Evolutionary conservation across 2,329 filamentous ascomycete species (phyloP).

Genomic region (Lojkania enalia): DNA sequence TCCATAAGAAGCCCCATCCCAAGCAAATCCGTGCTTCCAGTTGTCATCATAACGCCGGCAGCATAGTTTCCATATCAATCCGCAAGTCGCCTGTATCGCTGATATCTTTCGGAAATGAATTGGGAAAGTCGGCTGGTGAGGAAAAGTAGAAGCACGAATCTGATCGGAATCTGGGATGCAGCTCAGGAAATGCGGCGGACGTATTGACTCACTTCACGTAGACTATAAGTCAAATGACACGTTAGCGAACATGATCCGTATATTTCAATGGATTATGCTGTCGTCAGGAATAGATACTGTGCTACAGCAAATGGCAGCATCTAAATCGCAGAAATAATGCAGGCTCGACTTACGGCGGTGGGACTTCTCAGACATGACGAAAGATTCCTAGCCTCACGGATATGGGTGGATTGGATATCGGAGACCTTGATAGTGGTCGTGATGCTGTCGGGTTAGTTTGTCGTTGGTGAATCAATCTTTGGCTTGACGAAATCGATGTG

Average conservation of each 20-base stretch:
- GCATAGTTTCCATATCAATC: too few species aligned
- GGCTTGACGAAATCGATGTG: conserved; percentile 1
- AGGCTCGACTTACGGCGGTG: conserved; percentile 34
- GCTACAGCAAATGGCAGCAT: not conserved
- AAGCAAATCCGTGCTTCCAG: too few species aligned
- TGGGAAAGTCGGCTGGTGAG: too few species aligned
- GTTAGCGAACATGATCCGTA: conserved; percentile 14
- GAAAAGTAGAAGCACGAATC: too few species aligned
- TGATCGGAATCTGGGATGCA: too few species aligned
- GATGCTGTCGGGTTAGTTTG: conserved; percentile 39
- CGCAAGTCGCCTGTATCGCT: too few species aligned
- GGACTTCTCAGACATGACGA: conserved; percentile 45
- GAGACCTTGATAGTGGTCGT: conserved; percentile 27
- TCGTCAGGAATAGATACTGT: not conserved
- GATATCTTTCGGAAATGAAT: too few species aligned
- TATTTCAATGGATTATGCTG: not conserved
- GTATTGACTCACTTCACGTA: conserved; percentile 46
- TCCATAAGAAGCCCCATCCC: too few species aligned
- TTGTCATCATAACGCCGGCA: too few species aligned
- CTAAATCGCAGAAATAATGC: conserved; percentile 6
- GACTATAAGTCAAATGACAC: conserved; percentile 24
- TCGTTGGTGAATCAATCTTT: conserved; percentile 10
- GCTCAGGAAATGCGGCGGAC: too few species aligned
- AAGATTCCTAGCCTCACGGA: conserved; percentile 32
- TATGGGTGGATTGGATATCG: conserved; percentile 30